Percentiles rank a stretch among this genome's conserved stretches.
Conservation (phyloP, 1,139 yeast genomes). For the Blastobotrys proliferans region DNA sequence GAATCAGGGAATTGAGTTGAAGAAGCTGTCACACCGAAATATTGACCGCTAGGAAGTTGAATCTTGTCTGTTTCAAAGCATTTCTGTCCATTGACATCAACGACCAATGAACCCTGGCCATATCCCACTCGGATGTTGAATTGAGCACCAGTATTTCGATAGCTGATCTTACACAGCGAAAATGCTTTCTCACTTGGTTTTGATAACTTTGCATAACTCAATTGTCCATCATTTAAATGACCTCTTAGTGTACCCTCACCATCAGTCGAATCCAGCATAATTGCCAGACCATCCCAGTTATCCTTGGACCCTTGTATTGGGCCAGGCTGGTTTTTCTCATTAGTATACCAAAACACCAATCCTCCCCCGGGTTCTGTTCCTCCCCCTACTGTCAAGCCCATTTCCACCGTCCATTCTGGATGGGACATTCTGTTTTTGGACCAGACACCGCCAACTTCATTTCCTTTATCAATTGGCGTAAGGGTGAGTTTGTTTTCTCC, state of each 20-base stretch:
- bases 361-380: constrained; percentile 36
- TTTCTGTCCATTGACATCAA: constrained; percentile 38
- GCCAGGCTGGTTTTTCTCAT: constrained; percentile 29
- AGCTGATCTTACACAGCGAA: constrained; percentile 35
- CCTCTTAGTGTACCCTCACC: constrained; percentile 36
- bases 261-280: constrained; percentile 34
- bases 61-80: constrained; percentile 36
- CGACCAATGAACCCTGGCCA: constrained; percentile 31
- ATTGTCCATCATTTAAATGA: constrained; percentile 38
- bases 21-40: constrained; percentile 37
- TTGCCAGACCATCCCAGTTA: constrained; percentile 39
- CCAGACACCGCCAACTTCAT: constrained; percentile 35
- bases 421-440: constrained; percentile 26
- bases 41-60: constrained; percentile 31
- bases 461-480: constrained; percentile 25
- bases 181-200: constrained; percentile 31
- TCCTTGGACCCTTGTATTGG: constrained; percentile 38
- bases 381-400: constrained; percentile 31
- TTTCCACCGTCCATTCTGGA: constrained; percentile 36
- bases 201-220: constrained; percentile 16
- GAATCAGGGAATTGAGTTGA: constrained; percentile 33
- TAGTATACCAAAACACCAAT: constrained; percentile 37
- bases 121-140: constrained; percentile 33
- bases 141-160: constrained; percentile 34
- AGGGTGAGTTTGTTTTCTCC: constrained; percentile 17